phyloP scores from a whole-genome alignment of 768 basidiomycete genomes.

The Lanmaoa pseudosensibilis region DNA sequence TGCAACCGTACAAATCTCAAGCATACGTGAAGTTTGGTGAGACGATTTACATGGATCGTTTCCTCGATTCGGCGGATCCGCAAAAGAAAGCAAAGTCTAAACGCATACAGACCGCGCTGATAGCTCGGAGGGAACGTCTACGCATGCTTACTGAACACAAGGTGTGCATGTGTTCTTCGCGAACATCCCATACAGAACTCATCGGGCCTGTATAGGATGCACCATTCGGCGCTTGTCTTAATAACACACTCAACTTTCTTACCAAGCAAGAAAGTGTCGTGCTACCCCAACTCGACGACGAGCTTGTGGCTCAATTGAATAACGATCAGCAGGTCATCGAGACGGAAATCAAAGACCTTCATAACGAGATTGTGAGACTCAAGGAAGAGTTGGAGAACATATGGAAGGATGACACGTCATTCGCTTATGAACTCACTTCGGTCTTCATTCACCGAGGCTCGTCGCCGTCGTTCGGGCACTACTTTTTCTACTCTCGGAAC shows the following conservation, averaged over 20 bases:
- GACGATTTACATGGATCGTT: slow-evolving; percentile 88
- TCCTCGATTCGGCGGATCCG: slow-evolving; percentile 72
- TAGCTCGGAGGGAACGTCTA: slow-evolving; percentile 62
- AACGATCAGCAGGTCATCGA: slow-evolving; percentile 54
- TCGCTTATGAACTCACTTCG: slow-evolving; percentile 86
- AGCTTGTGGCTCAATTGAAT: slow-evolving; percentile 51
- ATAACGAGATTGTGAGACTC: slow-evolving; percentile 47
- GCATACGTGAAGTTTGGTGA: slow-evolving; percentile 91
- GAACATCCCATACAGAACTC: background rate
- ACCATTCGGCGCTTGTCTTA: slow-evolving; percentile 56
- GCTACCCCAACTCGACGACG: slow-evolving; percentile 57
- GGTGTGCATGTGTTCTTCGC: slow-evolving; percentile 40
- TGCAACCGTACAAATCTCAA: slow-evolving; percentile 94
- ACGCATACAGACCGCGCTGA: slow-evolving; percentile 66
- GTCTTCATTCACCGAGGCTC: slow-evolving; percentile 95
- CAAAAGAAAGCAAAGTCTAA: slow-evolving; percentile 73
- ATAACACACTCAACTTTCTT: slow-evolving; percentile 58
- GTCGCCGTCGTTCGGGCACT: slow-evolving; percentile 87
- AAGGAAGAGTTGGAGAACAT: slow-evolving; percentile 71
- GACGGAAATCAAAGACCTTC: slow-evolving; percentile 57
- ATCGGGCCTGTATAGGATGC: slow-evolving; percentile 46
- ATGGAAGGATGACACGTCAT: slow-evolving; percentile 67
- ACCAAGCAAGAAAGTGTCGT: slow-evolving; percentile 44
- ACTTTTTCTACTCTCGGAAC: slow-evolving; percentile 93
- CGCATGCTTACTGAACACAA: slow-evolving; percentile 69